These are phyloP conservation scores for Sclerotinia trifoliorum DNA, from an alignment of 2,329 filamentous ascomycete species.

Conservation along the genomic window DNA sequence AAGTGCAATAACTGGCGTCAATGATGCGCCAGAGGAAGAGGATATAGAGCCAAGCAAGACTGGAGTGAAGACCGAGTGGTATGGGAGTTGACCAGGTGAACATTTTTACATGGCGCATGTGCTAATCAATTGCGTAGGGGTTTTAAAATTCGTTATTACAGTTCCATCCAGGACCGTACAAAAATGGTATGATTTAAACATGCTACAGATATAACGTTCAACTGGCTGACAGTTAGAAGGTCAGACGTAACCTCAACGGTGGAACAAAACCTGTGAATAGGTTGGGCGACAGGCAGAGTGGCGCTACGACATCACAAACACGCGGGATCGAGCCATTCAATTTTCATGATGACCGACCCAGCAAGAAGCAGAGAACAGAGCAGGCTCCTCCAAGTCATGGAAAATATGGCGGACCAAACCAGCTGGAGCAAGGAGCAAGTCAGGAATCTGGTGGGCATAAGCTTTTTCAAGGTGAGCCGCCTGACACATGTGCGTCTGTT, in stretches of 20 bases:
- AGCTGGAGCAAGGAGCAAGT: neutral
- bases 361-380: conserved; percentile 6
- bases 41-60: conserved; percentile 17
- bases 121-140: neutral
- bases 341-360: neutral
- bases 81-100: conserved; percentile 12
- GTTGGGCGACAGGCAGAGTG: neutral
- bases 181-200: conserved; percentile 7
- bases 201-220: neutral
- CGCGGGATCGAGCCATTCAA: neutral
- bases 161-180: too few relatives aligned
- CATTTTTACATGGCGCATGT: neutral
- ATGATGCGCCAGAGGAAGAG: conserved; percentile 17
- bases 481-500: too few relatives aligned
- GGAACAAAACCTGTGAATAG: conserved; percentile 4
- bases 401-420: neutral
- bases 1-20: neutral
- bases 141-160: neutral
- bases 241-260: neutral
- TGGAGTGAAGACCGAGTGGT: conserved; percentile 6
- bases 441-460: neutral
- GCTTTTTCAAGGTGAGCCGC: too few relatives aligned
- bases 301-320: neutral
- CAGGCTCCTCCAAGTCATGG: neutral
- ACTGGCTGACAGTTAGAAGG: neutral